phyloP scores from a whole-genome alignment of 345 rosid species.

The Camelina sativa region DNA sequence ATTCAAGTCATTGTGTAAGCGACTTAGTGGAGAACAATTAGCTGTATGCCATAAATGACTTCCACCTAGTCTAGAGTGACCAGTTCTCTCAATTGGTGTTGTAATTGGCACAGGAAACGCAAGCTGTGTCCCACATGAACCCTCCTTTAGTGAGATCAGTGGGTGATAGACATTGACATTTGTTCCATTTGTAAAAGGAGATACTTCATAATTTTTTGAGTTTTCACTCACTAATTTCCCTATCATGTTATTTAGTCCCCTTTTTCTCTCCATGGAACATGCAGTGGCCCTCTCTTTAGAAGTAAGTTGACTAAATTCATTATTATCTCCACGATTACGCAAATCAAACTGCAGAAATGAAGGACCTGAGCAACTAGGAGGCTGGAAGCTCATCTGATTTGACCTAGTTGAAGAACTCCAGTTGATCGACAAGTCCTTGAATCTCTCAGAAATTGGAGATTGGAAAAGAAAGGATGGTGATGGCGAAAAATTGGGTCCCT shows the following conservation, averaged over 20 bases:
- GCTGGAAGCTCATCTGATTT: conserved; percentile 82
- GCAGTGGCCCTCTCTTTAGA: conserved; percentile 53
- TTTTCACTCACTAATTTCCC: conserved; percentile 65
- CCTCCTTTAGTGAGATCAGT: conserved; percentile 56
- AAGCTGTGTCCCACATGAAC: conserved; percentile 56
- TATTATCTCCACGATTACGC: conserved; percentile 49
- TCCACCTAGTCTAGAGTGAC: conserved; percentile 59
- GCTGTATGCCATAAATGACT: conserved; percentile 52
- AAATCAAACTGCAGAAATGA: conserved; percentile 62
- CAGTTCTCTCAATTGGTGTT: conserved; percentile 57
- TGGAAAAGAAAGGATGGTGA: conserved; percentile 57
- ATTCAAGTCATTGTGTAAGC: conserved; percentile 52
- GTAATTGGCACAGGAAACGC: conserved; percentile 52
- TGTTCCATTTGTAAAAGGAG: conserved; percentile 40
- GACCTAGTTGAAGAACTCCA: conserved; percentile 76
- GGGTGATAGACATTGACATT: conserved; percentile 54
- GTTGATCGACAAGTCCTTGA: conserved; percentile 55
- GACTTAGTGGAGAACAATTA: conserved; percentile 53
- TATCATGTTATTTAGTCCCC: conserved; percentile 61
- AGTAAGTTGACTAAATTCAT: conserved; percentile 58
- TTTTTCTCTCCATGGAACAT: conserved; percentile 54
- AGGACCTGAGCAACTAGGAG: conserved; percentile 67
- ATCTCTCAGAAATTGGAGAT: conserved; percentile 57
- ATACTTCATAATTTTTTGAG: conserved; percentile 56
- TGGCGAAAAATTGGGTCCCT: conserved; percentile 58